A percentile compares a stretch with the other conserved stretches of the same genome.
Conservation (phyloP, 2,329 filamentous ascomycete species). For the Colletotrichum sidae region DNA sequence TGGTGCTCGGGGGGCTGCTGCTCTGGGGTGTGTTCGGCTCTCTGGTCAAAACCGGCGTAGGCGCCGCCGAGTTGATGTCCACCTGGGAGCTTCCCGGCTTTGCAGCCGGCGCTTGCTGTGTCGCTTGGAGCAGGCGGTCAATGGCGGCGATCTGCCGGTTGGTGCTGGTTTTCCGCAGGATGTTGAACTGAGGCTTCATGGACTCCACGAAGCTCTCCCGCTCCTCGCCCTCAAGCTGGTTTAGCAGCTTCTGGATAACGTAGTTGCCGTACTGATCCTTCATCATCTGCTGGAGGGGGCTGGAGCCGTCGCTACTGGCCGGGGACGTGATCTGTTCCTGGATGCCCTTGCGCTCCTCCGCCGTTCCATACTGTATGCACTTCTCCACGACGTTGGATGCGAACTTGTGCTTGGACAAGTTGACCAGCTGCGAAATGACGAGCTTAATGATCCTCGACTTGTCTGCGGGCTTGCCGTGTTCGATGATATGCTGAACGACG, state of each 20-base stretch:
- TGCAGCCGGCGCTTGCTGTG: slow-evolving; percentile 29
- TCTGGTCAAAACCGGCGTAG: slow-evolving; percentile 75
- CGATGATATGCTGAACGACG: slow-evolving; percentile 91
- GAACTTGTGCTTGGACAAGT: slow-evolving; percentile 92
- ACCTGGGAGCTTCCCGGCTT: slow-evolving; percentile 33
- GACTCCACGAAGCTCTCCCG: slow-evolving; percentile 70
- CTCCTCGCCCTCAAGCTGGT: slow-evolving; percentile 69
- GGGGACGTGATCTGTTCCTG: slow-evolving; percentile 70
- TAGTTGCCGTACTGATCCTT: slow-evolving; percentile 96
- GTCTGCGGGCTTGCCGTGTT: slow-evolving; percentile 80
- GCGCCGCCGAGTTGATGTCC: slow-evolving; percentile 64
- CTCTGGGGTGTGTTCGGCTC: slow-evolving; percentile 78
- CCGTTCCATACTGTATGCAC: slow-evolving; percentile 80
- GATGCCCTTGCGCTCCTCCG: slow-evolving; percentile 77
- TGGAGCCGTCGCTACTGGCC: slow-evolving; percentile 71
- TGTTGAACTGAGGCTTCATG: slow-evolving; percentile 71
- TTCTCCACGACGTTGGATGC: slow-evolving; percentile 98
- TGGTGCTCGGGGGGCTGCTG: slow-evolving; percentile 73
- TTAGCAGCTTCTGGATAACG: slow-evolving; percentile 90
- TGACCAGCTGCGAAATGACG: slow-evolving; percentile 77
- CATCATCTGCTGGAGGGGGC: slow-evolving; percentile 81
- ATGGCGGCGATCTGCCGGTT: slow-evolving; percentile 75
- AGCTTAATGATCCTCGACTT: slow-evolving; percentile 77
- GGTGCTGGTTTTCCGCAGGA: slow-evolving; percentile 72
- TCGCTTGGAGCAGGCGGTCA: slow-evolving; percentile 62